Base-by-base conservation (phyloP, 2,329 filamentous ascomycete genomes). In the Botrytis porri region DNA sequence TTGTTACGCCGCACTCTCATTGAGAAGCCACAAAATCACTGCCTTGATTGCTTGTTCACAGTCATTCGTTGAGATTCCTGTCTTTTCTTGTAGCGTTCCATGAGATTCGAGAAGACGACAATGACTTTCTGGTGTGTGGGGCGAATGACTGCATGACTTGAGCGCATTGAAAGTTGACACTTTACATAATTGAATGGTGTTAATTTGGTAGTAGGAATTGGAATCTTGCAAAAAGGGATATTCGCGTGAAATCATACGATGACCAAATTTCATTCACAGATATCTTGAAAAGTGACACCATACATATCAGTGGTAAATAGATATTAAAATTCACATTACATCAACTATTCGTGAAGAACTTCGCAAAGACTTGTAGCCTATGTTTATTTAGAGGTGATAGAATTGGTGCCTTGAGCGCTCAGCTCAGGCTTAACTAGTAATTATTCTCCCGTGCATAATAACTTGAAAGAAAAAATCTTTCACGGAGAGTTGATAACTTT, bases 231-330 rank as follows among this genome's bases (percentile, higher is more conserved):
- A 54, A 16, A n/a, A 1, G 1, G 0, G 0, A 54, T n/a, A 7
- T 3, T 14, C 25, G 12, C 25, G 12, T 16, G 4, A 7, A 54
- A n/a, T 14, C 25, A 54, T n/a, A n/a, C 5, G 12, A 54, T 54
- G 48, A 16, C 4, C 48, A n/a, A n/a, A 1, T 2, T n/a, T 5
- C 0, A 14, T 7, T 4, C 48, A n/a, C 25, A 16, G 16, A n/a
- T n/a, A 54, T 7, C 5, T n/a, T 54, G 12, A 14, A 7, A 54
- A 10, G 25, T 14, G 12, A 29, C 48, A n/a, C 6, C 6, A 54
- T 14, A 54, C 12, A 54, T 12, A n/a, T 14, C 6, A 1, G n/a
- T n/a, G n/a, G n/a, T n/a, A n/a, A n/a, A 14, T n/a, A 25, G 0
- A 25, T 25, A 51, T 0, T 54, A 6, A 16, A 7, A 54, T 16